Evolutionary conservation across 2,329 filamentous ascomycete species (phyloP).

Genomic region (Neodidymelliopsis sp.): DNA sequence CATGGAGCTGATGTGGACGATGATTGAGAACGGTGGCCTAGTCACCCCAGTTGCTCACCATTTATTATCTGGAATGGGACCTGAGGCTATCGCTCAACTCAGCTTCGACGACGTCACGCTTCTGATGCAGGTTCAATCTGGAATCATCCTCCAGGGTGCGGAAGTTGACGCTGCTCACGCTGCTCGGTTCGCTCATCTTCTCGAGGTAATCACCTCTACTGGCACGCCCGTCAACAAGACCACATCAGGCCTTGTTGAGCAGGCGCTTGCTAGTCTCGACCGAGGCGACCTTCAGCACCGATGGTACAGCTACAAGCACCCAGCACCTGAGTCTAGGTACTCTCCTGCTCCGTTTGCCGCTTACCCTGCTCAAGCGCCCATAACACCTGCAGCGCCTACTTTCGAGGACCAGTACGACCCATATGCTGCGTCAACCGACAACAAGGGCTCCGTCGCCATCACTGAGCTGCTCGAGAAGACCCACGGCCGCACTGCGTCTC

Average conservation of each 20-base stretch:
- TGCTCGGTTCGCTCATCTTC: conserved; percentile 67
- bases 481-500: conserved; percentile 74
- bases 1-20: conserved; percentile 68
- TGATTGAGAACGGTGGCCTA: conserved; percentile 70
- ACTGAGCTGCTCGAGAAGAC: conserved; percentile 87
- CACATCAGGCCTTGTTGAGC: conserved; percentile 65
- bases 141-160: conserved; percentile 56
- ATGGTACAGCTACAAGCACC: conserved; percentile 66
- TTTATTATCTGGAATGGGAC: conserved; percentile 66
- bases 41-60: conserved; percentile 67
- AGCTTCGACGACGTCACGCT: conserved; percentile 62
- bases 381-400: conserved; percentile 64
- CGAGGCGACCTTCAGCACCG: conserved; percentile 57
- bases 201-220: conserved; percentile 64
- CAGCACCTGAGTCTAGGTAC: conserved; percentile 52
- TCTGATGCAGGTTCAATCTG: conserved; percentile 66
- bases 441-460: conserved; percentile 90
- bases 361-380: conserved; percentile 56
- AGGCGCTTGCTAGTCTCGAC: conserved; percentile 63
- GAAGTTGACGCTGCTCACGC: conserved; percentile 64
- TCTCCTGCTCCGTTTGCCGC: conserved; percentile 61
- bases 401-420: conserved; percentile 89
- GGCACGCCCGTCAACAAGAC: conserved; percentile 62
- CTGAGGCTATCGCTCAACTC: conserved; percentile 65
- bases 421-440: conserved; percentile 88